Conservation (phyloP, 148 eudicot species). For the Suaeda aralocaspica region DNA sequence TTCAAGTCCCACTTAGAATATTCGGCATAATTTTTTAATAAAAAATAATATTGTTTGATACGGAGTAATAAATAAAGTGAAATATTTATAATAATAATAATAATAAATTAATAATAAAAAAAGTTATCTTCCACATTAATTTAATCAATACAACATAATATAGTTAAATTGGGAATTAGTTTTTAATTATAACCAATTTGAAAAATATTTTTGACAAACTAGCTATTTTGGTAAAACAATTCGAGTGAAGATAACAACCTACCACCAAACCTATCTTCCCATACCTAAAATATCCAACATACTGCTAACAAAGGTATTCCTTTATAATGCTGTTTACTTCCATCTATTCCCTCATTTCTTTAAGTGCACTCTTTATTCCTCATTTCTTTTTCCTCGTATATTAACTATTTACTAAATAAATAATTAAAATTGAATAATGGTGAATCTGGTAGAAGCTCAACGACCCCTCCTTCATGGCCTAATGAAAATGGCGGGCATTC, state of each 20-base stretch:
- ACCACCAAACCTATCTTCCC: conserved; percentile 25
- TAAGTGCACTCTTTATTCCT: neutral
- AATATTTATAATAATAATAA: too few species aligned
- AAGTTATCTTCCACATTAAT: too few species aligned
- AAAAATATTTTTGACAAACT: too few species aligned
- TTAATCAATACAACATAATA: too few species aligned
- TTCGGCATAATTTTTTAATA: too few species aligned
- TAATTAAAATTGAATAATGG: conserved; percentile 37
- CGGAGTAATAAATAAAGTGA: too few species aligned
- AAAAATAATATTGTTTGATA: too few species aligned
- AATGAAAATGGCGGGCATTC: conserved; percentile 79
- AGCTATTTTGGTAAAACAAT: too few species aligned
- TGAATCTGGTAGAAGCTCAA: conserved; percentile 79
- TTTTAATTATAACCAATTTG: too few species aligned
- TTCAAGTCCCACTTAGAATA: too few species aligned
- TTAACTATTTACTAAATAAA: neutral
- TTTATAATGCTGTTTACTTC: neutral
- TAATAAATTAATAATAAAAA: too few species aligned
- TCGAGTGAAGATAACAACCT: conserved; percentile 24
- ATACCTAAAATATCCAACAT: neutral
- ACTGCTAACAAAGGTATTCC: neutral
- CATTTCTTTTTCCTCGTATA: neutral
- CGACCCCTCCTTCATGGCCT: conserved; percentile 56
- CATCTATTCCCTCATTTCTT: neutral
- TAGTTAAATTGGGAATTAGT: too few species aligned